Base-by-base conservation (phyloP, 495 filamentous ascomycete genomes). In the Monascus purpureus region DNA sequence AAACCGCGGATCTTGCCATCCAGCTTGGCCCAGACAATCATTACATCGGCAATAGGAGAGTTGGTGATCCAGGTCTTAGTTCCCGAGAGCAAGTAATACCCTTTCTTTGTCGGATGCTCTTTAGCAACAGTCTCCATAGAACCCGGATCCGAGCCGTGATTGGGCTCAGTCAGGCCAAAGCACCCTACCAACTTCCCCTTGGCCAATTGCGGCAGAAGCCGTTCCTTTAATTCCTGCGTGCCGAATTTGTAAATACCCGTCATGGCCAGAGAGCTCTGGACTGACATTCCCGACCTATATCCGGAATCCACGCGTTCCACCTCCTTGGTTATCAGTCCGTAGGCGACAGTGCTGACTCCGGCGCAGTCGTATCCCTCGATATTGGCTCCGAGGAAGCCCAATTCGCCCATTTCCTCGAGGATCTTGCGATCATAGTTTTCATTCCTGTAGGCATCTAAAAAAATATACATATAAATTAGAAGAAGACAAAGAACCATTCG, bases 21-120 rank as follows among this genome's bases (percentile, higher is more conserved):
- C 25, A 92, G 62, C 59, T 94, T 95, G 4, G 88, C 90, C 90
- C 90, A 97, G 6, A 97, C 81, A 31, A 97, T 57, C 32, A 95
- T 57, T 8, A 97, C 60, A 45, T 97, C 88, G 4, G 86, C 72
- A 40, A 96, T 94, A 17, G 90, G 90, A 8, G 82, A 88, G 63
- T 96, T 97, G 26, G 90, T 96, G 46, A 97, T 97, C 90, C 90
- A 97, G 0, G 92, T 96, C 67, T 97, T 97, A 25, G 82, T 65
- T 2, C 90, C 90, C 25, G 72, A 80, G 19, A 97, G 58, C 20
- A 77, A 67, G 32, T 80, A 81, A 45, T 82, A 80, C 3, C 86
- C 87, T 47, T 82, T 77, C 66, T 93, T 92, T 2, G 70, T 75
- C 2, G 90, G 83, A 53, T 96, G 88, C 29, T 77, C 76, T 40